These are phyloP conservation scores for Saccharomyces mikatae DNA, from an alignment of 805 yeast species.

Conservation along the genomic window DNA sequence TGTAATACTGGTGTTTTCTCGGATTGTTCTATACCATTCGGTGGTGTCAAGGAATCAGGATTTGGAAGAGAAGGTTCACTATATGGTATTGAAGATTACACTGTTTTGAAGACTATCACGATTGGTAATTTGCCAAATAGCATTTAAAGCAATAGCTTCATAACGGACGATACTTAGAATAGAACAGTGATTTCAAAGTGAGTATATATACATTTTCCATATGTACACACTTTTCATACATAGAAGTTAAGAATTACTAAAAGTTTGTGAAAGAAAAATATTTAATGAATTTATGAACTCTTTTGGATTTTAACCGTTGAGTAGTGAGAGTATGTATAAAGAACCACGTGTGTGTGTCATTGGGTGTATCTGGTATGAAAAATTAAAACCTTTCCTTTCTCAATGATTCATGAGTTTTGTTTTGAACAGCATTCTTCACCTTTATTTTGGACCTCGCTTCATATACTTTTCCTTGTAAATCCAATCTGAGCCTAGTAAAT, in stretches of 20 bases:
- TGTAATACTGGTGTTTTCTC: conserved; percentile 53
- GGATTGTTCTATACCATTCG: conserved; percentile 49
- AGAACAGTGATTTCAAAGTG: not conserved
- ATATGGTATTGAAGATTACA: conserved; percentile 55
- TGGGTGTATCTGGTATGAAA: not conserved
- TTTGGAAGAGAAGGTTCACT: conserved; percentile 64
- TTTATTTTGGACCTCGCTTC: conserved; percentile 8
- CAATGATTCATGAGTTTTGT: not conserved
- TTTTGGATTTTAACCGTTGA: not conserved
- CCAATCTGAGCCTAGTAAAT: conserved; percentile 64
- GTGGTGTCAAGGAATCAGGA: conserved; percentile 61
- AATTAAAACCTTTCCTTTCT: not conserved
- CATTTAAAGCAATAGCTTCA: not conserved
- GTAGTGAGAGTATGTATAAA: not conserved
- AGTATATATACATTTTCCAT: not conserved
- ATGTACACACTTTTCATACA: not conserved
- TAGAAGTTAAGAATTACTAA: not conserved
- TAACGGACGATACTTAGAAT: not conserved
- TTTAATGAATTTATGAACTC: not conserved
- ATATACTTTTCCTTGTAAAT: conserved; percentile 62
- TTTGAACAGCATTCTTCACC: not conserved
- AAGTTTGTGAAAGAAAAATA: not conserved
- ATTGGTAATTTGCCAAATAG: conserved; percentile 34
- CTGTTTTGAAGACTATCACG: conserved; percentile 43
- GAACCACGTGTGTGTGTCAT: not conserved